Base-by-base conservation (phyloP, 257 asterid genomes). In the Nyctanthes arbortristis region DNA sequence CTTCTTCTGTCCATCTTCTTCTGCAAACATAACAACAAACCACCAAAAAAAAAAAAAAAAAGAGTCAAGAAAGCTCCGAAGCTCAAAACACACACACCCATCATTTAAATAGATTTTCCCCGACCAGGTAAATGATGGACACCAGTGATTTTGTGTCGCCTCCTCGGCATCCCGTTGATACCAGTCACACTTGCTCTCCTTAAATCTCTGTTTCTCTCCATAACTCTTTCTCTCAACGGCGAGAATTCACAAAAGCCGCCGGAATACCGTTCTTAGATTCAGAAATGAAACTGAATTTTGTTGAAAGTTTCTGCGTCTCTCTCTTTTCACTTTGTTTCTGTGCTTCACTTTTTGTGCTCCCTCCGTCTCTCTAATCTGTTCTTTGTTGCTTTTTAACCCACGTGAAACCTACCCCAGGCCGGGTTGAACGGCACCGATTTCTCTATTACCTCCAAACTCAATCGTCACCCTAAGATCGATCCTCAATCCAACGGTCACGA, bases 401-500 rank as follows among this genome's bases (percentile, higher is more conserved):
- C 85, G 87, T 85, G 84, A 79, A 79, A 75, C 89, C 85, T 81
- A 78, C 84, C 80, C 76, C 79, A 16, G 45, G 84, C 79, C 81
- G 78, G 49, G 78, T 64, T 78, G 86, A 76, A 79, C 80, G 83
- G 82, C 86, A 74, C 67, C 63, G 86, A 82, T 81, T 72, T 73
- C 85, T 82, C 80, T 66, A 64, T 64, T 64, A 58, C 61, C 74
- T 61, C 61, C 45, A 67, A 55, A 54, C 69, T 28, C 24, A 29
- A 25, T 63, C 35, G 14, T 1, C 20, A 3, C 85, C 89, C 79
- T 82, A n/a, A 1, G 85, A 82, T 86, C 67, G 37, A 55, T 55
- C 61, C 14, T 63, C 65, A 82, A 52, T 84, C 88, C 3, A 40
- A 87, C 35, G 81, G 80, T 12, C 67, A 11, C 2, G 73, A 81